Evolutionary conservation across 805 yeast species (phyloP).

Genomic region (Saturnispora halmiae): DNA sequence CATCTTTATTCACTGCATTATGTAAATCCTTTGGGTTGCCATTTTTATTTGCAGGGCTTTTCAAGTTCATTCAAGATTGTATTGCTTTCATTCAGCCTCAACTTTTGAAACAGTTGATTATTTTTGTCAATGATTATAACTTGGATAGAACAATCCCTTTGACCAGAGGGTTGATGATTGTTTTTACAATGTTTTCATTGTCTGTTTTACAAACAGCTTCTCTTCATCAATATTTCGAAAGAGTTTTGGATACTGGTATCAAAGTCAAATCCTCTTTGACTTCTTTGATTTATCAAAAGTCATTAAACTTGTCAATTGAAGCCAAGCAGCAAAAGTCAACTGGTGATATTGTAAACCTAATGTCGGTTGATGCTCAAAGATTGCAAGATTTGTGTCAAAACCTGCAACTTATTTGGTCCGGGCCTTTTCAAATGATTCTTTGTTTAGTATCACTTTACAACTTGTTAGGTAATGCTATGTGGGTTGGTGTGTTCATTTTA

Average conservation of each 20-base stretch:
- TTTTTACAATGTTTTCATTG: slow-evolving; percentile 62
- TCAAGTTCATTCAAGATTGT: slow-evolving; percentile 67
- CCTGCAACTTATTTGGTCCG: slow-evolving; percentile 80
- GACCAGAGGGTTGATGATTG: slow-evolving; percentile 67
- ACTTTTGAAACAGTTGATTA: slow-evolving; percentile 55
- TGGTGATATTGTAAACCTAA: slow-evolving; percentile 88
- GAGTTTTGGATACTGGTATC: slow-evolving; percentile 70
- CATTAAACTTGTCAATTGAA: slow-evolving; percentile 62
- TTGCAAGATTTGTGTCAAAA: slow-evolving; percentile 74
- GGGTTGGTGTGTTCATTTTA: slow-evolving; percentile 87
- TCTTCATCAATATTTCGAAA: slow-evolving; percentile 70
- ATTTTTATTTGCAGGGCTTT: slow-evolving; percentile 61
- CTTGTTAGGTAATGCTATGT: slow-evolving; percentile 81
- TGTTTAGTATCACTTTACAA: slow-evolving; percentile 68
- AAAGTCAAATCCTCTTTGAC: slow-evolving; percentile 62
- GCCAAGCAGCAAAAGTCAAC: slow-evolving; percentile 63
- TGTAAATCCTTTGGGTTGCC: slow-evolving; percentile 64
- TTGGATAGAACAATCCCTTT: slow-evolving; percentile 46
- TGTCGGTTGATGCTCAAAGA: slow-evolving; percentile 91
- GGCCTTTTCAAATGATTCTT: slow-evolving; percentile 77
- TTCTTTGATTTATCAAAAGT: slow-evolving; percentile 57
- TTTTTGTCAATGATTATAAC: slow-evolving; percentile 45
- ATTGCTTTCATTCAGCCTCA: slow-evolving; percentile 87
- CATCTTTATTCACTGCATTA: slow-evolving; percentile 38
- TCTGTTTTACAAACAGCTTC: slow-evolving; percentile 71